Base-by-base conservation (phyloP, 805 yeast genomes). In the Priceomyces fermenticarens region DNA sequence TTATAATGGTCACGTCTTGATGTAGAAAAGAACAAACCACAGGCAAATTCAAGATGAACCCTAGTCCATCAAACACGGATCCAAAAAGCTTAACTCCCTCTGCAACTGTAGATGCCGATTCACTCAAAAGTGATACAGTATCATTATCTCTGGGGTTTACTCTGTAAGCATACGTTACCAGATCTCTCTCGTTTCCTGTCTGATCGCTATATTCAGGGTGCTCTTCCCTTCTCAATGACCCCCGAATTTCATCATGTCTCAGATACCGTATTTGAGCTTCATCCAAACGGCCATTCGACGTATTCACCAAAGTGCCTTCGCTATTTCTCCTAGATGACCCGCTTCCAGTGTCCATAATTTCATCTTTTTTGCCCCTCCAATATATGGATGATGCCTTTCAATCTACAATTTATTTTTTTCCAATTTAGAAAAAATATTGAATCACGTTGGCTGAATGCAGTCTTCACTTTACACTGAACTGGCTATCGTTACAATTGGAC, bases 91-190 rank as follows among this genome's bases (percentile, higher is more conserved):
- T 29, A 3, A 35, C 35, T 15, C 47, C 45, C 28, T 47, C 46
- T 2, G 46, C 42, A 12, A 55, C 27, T 2, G 63, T 58, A 28
- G 54, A 54, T 7, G 49, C 55, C 14, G 60, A 52, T 12, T 36
- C 42, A 15, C 44, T 38, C 2, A 53, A 46, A 13, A 23, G 3
- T 11, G 38, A 35, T 9, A 23, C 17, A 7, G 10, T 25, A 35
- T 35, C 38, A 10, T 37, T 45, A 34, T 44, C 20, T 23, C 26
- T 26, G 35, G 11, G 4, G 35, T 20, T 14, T 4, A 23, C 12
- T 25, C 35, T 16, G 3, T 15, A 23, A 7, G 26, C 11, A 4
- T 4, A 13, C 12, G n/a, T 4, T 7, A 3, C 35, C 27, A 13
- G 25, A 4, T 20, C 25, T 20, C 25, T 20, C 8, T 20, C 25